A percentile compares a stretch with the other conserved stretches of the same genome.
Conservation (phyloP, 2,329 filamentous ascomycete genomes). For the Cladosporium austrohemisphaericum region DNA sequence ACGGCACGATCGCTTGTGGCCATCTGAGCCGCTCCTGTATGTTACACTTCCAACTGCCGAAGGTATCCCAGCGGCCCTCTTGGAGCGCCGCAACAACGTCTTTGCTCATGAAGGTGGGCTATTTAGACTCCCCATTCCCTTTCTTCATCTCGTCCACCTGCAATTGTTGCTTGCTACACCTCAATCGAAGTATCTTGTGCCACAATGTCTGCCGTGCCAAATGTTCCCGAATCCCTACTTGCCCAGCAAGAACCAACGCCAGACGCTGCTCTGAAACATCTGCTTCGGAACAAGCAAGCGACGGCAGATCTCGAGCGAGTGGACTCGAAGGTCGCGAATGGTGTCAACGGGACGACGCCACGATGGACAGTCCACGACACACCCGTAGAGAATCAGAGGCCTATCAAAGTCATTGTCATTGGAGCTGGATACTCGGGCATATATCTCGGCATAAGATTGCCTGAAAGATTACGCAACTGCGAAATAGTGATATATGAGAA, state of each 20-base stretch:
- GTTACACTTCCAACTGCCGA: neutral
- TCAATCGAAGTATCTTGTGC: too few species aligned
- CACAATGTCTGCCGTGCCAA: constrained; percentile 40
- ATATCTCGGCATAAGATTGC: constrained; percentile 40
- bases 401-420: constrained; percentile 43
- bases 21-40: neutral
- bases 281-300: constrained; percentile 20
- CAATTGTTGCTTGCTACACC: too few species aligned
- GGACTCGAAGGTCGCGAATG: constrained; percentile 16
- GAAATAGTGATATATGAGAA: constrained; percentile 43
- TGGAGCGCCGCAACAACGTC: neutral
- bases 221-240: constrained; percentile 25
- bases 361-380: constrained; percentile 35
- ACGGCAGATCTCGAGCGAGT: constrained; percentile 3
- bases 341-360: constrained; percentile 15
- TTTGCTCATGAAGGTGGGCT: neutral
- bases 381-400: constrained; percentile 42
- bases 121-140: neutral
- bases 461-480: constrained; percentile 32
- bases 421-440: constrained; percentile 44
- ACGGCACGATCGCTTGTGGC: neutral
- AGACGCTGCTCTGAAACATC: constrained; percentile 20
- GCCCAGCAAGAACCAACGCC: constrained; percentile 16
- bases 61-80: neutral
- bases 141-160: neutral